Conservation (phyloP, 768 basidiomycete species). For the Xerocomellus intermedius region DNA sequence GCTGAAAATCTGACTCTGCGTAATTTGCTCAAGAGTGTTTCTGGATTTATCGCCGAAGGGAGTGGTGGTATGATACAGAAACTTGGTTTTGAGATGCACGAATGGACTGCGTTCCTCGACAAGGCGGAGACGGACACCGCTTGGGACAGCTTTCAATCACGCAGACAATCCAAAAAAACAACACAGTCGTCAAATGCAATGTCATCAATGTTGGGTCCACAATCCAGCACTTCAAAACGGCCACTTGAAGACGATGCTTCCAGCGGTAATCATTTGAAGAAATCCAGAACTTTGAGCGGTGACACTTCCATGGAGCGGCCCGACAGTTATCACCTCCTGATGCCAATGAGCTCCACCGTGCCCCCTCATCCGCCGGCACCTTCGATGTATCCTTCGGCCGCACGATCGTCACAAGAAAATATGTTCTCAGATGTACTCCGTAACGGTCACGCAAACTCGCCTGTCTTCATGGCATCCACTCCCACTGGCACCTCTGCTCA, state of each 20-base stretch:
- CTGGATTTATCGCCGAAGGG: conserved; percentile 85
- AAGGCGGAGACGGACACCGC: conserved; percentile 91
- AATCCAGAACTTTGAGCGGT: conserved; percentile 40
- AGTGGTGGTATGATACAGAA: conserved; percentile 73
- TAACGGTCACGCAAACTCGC: conserved; percentile 46
- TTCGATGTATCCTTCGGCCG: conserved; percentile 44
- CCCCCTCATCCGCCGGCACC: conserved; percentile 32
- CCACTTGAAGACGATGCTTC: conserved; percentile 31
- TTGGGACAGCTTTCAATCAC: conserved; percentile 80
- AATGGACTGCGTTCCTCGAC: conserved; percentile 81
- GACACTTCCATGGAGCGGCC: conserved; percentile 43
- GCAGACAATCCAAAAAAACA: conserved; percentile 47
- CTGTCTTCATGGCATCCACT: conserved; percentile 59
- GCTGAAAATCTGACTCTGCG: conserved; percentile 85
- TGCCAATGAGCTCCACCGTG: conserved; percentile 47
- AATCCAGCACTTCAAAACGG: conserved; percentile 20
- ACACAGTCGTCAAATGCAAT: conserved; percentile 29
- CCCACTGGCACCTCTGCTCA: conserved; percentile 40
- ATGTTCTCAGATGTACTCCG: conserved; percentile 66
- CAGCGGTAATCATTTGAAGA: conserved; percentile 45
- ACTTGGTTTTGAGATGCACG: conserved; percentile 73
- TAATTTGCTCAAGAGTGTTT: conserved; percentile 70
- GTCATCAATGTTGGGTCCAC: conserved; percentile 32
- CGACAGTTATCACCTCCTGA: conserved; percentile 54
- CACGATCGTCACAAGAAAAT: conserved; percentile 46